Evolutionary conservation across 2,329 filamentous ascomycete species (phyloP), one percentile per base, ranked within the genome.

Genomic region (Tolypocladium inflatum): DNA sequence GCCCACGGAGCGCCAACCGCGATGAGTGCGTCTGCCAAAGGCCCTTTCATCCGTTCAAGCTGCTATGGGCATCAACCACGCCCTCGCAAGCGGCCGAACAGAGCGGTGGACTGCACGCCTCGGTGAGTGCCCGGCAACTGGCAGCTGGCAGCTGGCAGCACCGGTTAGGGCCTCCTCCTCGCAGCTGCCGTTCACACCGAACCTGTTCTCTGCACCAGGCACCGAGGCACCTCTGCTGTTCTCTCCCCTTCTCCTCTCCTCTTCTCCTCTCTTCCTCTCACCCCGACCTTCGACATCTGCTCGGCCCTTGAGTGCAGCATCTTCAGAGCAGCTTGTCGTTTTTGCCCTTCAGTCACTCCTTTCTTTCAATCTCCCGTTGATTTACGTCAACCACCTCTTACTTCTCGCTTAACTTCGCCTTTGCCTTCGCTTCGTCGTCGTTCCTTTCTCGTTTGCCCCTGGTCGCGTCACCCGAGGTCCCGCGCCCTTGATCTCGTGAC

Each of bases 151-250:
- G 10, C 30, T 35, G 48, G 30, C 26, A 9, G 48, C 11, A 26
- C 23, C 21, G 23, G 21, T 17, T 21, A 26, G 9, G 43, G 33
- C 41, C 51, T 54, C 41, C 51, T 54, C 21, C 50, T 57, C 37
- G 56, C 55, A 59, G 54, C 60, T 62, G 33, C 51, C 53, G 38
- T 59, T 57, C n/a, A 41, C 17, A 15, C 37, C 37, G 55, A 30
- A 39, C 17, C n/a, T 54, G 41, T 42, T 17, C 38, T 41, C 48
- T 55, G 37, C 50, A 55, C 42, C 56, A 50, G 51, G 35, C 23
- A 17, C 39, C 45, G 19, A 21, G 38, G 26, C 38, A 55, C 23
- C 48, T 55, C 45, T 35, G 48, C 45, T 19, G 21, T 56, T 53
- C 30, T 48, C 33, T 56, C 55, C 41, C 37, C 56, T 26, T 41